phyloP scores from a whole-genome alignment of 78 protist genomes.

The Dictyostelium intermedium region DNA sequence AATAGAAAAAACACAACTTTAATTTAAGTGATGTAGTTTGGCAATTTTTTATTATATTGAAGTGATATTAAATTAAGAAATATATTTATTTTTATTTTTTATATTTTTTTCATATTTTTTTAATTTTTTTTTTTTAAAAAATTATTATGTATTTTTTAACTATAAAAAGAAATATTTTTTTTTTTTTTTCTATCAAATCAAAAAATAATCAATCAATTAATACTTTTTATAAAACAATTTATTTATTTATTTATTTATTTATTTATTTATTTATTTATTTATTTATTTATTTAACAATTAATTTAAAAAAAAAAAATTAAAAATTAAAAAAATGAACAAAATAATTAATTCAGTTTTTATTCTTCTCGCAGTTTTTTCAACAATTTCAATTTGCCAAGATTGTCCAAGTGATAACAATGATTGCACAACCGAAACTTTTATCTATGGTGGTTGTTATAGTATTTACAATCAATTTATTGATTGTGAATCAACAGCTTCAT shows the following conservation, averaged over 20 bases:
- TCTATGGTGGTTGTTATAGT: constrained; percentile 2
- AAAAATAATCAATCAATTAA: background rate
- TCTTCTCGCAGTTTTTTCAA: too few relatives aligned
- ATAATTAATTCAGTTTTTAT: background rate
- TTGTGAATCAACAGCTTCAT: background rate
- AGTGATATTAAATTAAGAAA: background rate
- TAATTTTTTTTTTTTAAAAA: background rate
- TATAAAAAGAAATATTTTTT: background rate
- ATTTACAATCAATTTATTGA: background rate
- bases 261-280: background rate
- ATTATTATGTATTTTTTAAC: background rate
- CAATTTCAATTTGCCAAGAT: background rate
- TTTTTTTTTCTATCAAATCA: background rate
- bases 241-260: too few relatives aligned
- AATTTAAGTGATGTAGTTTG: background rate
- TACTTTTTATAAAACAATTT: too few relatives aligned
- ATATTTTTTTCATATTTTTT: background rate
- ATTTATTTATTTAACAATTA: background rate
- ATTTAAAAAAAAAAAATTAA: background rate
- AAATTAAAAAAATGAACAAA: background rate
- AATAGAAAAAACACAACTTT: background rate
- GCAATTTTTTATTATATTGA: background rate
- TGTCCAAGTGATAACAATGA: background rate
- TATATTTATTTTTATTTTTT: background rate
- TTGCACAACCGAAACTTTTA: background rate